Evolutionary conservation across 108 stramenopile species (phyloP), one percentile per base, ranked within the genome.

Genomic region (Cyclotella cryptica): DNA sequence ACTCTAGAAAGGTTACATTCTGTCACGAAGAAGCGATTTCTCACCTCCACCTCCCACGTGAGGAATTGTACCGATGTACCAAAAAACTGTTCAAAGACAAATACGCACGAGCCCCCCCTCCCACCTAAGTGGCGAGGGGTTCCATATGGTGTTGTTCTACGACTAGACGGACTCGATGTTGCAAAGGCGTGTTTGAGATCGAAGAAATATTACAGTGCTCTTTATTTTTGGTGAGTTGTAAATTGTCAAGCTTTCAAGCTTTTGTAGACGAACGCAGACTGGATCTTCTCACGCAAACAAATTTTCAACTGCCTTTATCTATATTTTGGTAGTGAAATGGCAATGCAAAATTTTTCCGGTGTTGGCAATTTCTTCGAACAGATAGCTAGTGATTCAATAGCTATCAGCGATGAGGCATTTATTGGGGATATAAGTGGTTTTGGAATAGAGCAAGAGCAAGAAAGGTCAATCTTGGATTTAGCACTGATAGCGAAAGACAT

Each of bases 101-200:
- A 51, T 0, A 69, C 62, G 43, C 29, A 19, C n/a, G 70, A 52
- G 41, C 19, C 42, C 58, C 63, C 11, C 61, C 75, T 62, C 67
- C 79, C 61, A 15, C 61, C 71, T 13, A 71, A 80, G 42, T 95
- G 91, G 93, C 57, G 80, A 70, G 93, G 93, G 19, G 35, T 92
- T 30, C 86, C 89, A 39, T 92, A 77, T 70, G 92, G 94, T 14
- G 69, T 86, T 54, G 90, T 89, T 21, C 52, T 95, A 21, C 70
- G 75, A 0, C 65, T 95, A 26, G 81, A 86, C 66, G 94, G 94
- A 22, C 68, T 87, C 19, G 67, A 78, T 53, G 78, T 93, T 39
- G 91, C 89, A 19, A 44, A 66, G 40, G 89, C 91, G 41, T 92
- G 92, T 54, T 75, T 91, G 26, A 22, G 77, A 19, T 67, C 80